Evolutionary conservation across 257 asterid genomes (phyloP), one percentile per base, ranked within the genome.

Genomic region (Misopates orontium): DNA sequence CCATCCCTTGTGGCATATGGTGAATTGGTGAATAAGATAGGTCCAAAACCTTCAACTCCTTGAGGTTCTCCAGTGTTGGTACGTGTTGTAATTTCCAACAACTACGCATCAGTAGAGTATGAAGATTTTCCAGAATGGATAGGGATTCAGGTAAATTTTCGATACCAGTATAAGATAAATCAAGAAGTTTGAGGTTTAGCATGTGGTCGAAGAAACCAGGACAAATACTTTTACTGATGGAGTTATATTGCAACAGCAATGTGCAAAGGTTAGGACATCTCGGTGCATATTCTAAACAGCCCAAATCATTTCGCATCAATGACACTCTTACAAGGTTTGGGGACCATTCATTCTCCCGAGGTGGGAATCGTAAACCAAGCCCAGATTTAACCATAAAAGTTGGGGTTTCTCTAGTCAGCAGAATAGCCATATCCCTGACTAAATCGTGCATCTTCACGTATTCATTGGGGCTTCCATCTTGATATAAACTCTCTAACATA

Each of bases 381-480:
- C 78, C 75, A 21, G 82, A 71, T 40, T 67, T 67, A 55, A 73
- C 60, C 67, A 77, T 60, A 23, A 60, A 77, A 25, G 49, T 32
- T 0, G 74, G 62, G 54, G 22, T 73, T 5, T 7, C 72, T 40
- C 67, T 49, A 45, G 77, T 78, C 19, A 73, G 61, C 1, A 68
- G 68, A 50, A 78, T 64, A 0, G 65, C 77, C 78, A 76, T 76
- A 68, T 80, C 78, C 56, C 82, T 66, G 44, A 82, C 84, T 20
- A 78, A 82, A 23, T 78, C 82, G 31, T 82, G 87, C 77, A 82
- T 78, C 71, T 78, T 78, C 18, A 82, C 84, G n/a, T n/a, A n/a
- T n/a, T n/a, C n/a, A n/a, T n/a, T n/a, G n/a, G n/a, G n/a, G 39
- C 64, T 82, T 2, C 80, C 70, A 25, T 77, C 80, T 49, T 72